Conservation (phyloP, 768 basidiomycete genomes). For the Jaapia argillacea region DNA sequence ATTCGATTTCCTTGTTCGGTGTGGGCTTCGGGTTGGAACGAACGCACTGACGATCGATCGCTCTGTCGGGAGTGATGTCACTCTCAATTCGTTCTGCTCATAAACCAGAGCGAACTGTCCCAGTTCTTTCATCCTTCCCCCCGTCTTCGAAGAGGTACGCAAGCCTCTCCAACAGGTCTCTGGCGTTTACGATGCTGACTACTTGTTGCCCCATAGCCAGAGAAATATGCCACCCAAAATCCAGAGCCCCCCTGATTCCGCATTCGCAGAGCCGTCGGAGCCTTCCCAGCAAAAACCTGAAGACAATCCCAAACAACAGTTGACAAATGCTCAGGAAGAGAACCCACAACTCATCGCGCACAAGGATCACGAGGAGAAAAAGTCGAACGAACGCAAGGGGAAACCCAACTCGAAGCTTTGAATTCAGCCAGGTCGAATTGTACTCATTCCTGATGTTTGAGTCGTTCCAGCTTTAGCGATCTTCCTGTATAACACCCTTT, state of each 20-base stretch:
- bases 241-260: constrained; percentile 12
- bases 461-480: no score
- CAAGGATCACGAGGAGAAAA: neutral
- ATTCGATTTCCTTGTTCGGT: no score
- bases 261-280: constrained; percentile 20
- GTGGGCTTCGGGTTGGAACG: no score
- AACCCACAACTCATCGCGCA: constrained; percentile 21
- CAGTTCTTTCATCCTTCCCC: neutral
- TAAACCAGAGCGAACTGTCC: neutral
- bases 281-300: constrained; percentile 14
- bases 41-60: neutral
- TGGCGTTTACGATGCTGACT: neutral
- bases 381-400: neutral
- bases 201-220: neutral
- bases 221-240: constrained; percentile 4
- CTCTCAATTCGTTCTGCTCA: no score
- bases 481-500: no score
- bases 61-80: no score
- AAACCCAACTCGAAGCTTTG: no score
- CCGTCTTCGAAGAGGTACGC: neutral
- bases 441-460: no score
- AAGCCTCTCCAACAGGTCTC: neutral
- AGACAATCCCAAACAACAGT: constrained; percentile 16
- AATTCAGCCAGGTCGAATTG: no score
- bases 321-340: constrained; percentile 19